Base-by-base conservation (phyloP, 306 rosid species). In the Vigna nakashimae region DNA sequence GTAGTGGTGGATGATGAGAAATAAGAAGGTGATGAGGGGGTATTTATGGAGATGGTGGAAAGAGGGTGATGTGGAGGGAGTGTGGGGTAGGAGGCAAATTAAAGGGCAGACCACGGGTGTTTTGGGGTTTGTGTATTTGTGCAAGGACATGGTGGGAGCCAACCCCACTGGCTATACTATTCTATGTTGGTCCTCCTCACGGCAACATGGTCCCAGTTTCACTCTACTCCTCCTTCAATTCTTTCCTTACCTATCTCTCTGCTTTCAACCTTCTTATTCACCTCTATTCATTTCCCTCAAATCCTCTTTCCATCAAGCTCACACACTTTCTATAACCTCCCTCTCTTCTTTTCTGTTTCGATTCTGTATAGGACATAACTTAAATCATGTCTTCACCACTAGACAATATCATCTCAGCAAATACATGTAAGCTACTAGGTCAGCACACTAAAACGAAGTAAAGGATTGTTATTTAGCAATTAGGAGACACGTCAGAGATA, bases 71-170 rank as follows among this genome's bases (percentile, higher is more conserved):
- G 91, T 83, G 87, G 85, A 11, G 77, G 34, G 86, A 65, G 58
- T 62, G 67, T 62, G 86, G 75, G 60, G 69, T 79, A 70, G 20
- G 48, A 42, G 84, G 70, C 70, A 86, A 71, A 62, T 15, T 14
- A 64, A 52, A 64, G 74, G 83, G 87, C 92, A 90, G 77, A 80
- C 69, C 95, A 88, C 87, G 90, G 95, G 93, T 81, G 86, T 85
- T 72, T 82, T 76, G 91, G 90, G 85, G 78, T 87, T 45, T 68
- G 85, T 76, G 89, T 70, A 74, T 74, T 60, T 71, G 76, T 49
- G 69, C 15, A 79, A 82, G 90, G 87, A 82, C 87, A 82, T 78
- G 82, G 94, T 88, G 85, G 94, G 93, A 77, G 79, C 89, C 84
- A 71, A 69, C 32, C 69, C 89, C 87, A 51, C 18, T 87, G 91